Base-by-base conservation (phyloP, 2,329 filamentous ascomycete genomes). In the Lasiodiplodia hormozganensis region DNA sequence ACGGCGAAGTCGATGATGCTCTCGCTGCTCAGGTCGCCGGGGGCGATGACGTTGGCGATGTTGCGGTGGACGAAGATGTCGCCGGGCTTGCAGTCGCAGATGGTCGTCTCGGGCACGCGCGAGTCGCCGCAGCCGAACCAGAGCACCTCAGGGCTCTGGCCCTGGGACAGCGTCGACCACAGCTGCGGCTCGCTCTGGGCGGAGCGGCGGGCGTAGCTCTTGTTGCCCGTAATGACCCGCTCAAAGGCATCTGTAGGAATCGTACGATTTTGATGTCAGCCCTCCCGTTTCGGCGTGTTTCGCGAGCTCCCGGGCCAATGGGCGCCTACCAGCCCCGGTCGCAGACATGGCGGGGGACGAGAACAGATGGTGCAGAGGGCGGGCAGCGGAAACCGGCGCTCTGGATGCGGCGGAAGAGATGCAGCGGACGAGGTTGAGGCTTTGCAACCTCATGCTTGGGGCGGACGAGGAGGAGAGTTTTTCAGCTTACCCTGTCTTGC, bases 51-150 rank as follows among this genome's bases (percentile, higher is more conserved):
- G 83, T 96, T 96, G 80, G 92, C 93, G 78, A 97, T 94, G 84
- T 96, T 96, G 77, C 93, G 91, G 84, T 96, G 93, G 65, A 93
- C 91, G 79, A 96, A 96, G 73, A 96, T 89, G 74, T 96, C 92
- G 69, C 93, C 93, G 3, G 93, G 92, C 75, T 92, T 86, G 69
- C 93, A 85, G 75, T 91, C 90, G 34, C 94, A 86, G 75, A 97
- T 86, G 60, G 90, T 93, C 5, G 92, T 95, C 80, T 96, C 93
- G 1, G 93, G 93, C 73, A 92, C 90, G 71, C 93, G 91, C 49
- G 90, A 93, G 83, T 96, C 93, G 74, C 92, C 92, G 82, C 93
- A 97, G 69, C 93, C 93, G 72, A 96, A 87, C 93, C 93, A 96
- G 69, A 96, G 85, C 71, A 90, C 89, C 70, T 85, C 82, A 11